Conservation (phyloP, 331 rosid genomes). For the Quercus tomentella region DNA sequence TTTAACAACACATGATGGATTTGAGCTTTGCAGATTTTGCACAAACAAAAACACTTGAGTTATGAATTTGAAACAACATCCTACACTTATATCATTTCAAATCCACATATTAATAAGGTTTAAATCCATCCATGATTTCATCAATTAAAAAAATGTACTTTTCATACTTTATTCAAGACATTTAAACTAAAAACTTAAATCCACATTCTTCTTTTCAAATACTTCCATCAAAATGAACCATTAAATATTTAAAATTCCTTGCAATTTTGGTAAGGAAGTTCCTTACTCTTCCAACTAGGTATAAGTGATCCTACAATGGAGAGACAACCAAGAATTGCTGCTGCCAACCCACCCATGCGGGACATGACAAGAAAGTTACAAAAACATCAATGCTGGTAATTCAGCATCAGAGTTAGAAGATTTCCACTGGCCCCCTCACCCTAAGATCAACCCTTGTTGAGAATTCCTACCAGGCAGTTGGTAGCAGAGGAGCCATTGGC, state of each 20-base stretch:
- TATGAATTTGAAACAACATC: too few species aligned
- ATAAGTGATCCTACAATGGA: not conserved
- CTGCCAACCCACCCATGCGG: conserved; percentile 6
- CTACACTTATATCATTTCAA: too few species aligned
- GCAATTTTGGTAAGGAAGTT: not conserved
- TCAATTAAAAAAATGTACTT: too few species aligned
- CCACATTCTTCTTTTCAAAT: too few species aligned
- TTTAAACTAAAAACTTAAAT: too few species aligned
- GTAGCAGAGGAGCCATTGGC: not conserved
- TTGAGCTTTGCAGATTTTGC: too few species aligned
- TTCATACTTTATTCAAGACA: too few species aligned
- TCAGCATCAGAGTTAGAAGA: not conserved
- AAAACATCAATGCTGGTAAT: not conserved
- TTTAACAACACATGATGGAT: not conserved
- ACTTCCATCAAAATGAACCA: too few species aligned
- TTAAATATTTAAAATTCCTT: not conserved
- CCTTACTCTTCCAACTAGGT: not conserved
- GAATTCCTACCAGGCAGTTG: not conserved
- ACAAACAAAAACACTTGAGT: too few species aligned
- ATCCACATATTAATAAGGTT: too few species aligned
- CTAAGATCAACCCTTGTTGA: not conserved
- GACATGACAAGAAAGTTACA: not conserved
- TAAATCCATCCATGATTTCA: too few species aligned
- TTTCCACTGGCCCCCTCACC: not conserved
- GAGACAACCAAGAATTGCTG: not conserved